These are phyloP conservation scores for Xylaria longipes DNA, from an alignment of 495 filamentous ascomycete species.

Conservation along the genomic window DNA sequence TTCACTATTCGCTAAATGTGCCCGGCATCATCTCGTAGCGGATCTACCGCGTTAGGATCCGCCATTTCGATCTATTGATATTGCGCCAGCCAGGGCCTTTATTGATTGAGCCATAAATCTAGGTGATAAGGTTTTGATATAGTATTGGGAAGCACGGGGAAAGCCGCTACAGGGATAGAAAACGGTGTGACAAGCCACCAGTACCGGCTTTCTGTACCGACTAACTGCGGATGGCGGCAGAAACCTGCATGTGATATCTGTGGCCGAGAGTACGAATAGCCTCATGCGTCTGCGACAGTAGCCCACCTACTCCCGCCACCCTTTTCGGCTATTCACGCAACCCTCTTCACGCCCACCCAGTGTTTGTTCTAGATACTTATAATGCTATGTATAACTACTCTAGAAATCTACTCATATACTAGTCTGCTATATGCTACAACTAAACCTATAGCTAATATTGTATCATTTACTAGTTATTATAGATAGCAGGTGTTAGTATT, in stretches of 20 bases:
- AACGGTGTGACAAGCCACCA: not conserved
- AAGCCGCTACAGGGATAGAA: not conserved
- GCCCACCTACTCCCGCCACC: too few species aligned
- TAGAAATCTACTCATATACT: too few species aligned
- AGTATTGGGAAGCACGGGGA: not conserved
- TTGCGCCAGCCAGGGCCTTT: not conserved
- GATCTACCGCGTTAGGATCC: conserved; percentile 2
- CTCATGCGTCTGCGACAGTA: not conserved
- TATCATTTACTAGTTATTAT: too few species aligned
- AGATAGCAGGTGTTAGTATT: too few species aligned
- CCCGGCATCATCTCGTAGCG: not conserved
- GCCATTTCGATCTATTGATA: conserved; percentile 20
- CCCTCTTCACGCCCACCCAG: too few species aligned
- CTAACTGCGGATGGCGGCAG: not conserved
- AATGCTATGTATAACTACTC: too few species aligned
- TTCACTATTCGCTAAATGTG: not conserved
- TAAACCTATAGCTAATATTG: too few species aligned
- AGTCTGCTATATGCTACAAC: too few species aligned
- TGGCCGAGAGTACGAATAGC: not conserved
- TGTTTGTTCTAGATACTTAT: too few species aligned
- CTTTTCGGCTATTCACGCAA: too few species aligned
- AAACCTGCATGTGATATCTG: conserved; percentile 14
- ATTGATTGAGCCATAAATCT: conserved; percentile 14
- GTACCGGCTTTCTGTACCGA: not conserved
- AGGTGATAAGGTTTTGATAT: not conserved